Evolutionary conservation across 192 early-diverging fungal genomes (phyloP).

Genomic region (Lunasporangiospora selenospora): DNA sequence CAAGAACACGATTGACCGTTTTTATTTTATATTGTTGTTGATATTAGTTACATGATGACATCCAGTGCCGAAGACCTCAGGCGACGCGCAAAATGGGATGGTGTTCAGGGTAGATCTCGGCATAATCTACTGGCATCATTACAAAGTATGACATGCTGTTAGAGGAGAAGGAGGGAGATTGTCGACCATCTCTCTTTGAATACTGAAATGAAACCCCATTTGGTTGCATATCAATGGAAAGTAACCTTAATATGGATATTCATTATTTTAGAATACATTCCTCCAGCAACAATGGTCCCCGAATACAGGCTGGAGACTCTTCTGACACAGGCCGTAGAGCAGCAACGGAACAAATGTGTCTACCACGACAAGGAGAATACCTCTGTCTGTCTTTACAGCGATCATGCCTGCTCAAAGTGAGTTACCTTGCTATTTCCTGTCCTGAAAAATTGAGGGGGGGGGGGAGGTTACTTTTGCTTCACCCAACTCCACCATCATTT

Average conservation of each 20-base stretch:
- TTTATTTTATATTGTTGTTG: not conserved
- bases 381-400: conserved; percentile 64
- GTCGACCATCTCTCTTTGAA: too few species aligned
- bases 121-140: conserved; percentile 63
- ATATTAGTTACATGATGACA: conserved; percentile 73
- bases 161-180: too few species aligned
- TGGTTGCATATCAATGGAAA: too few species aligned
- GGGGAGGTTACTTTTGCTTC: too few species aligned
- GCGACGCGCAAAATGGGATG: conserved; percentile 80
- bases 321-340: conserved; percentile 77
- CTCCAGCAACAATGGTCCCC: conserved; percentile 87
- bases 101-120: conserved; percentile 74
- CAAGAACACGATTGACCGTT: too few species aligned
- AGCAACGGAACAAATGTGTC: conserved; percentile 79
- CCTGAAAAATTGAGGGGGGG: too few species aligned
- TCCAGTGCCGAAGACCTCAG: conserved; percentile 71
- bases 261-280: conserved; percentile 71
- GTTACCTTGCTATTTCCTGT: too few species aligned
- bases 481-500: too few species aligned
- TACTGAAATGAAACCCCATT: too few species aligned
- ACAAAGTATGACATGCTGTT: conserved; percentile 68
- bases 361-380: conserved; percentile 80
- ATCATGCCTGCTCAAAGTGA: conserved; percentile 81
- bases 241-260: too few species aligned
- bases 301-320: conserved; percentile 81